Percentiles rank a stretch among this genome's conserved stretches.
phyloP scores from a whole-genome alignment of 345 rosid species.

The Raphanus raphanistrum region DNA sequence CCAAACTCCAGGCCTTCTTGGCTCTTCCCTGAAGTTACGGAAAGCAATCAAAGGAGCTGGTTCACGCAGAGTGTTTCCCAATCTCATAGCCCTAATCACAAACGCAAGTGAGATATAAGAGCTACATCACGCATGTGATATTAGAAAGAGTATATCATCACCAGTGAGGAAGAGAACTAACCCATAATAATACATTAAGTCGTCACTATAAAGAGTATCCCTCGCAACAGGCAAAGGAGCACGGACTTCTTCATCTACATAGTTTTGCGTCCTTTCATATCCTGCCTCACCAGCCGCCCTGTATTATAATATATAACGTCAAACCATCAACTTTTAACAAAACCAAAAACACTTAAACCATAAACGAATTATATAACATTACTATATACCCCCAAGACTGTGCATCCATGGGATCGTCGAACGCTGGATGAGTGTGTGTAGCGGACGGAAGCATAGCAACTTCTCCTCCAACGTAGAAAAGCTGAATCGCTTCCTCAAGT shows the following conservation, averaged over 20 bases:
- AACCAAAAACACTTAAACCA: not conserved
- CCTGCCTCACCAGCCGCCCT: constrained; percentile 45
- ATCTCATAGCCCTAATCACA: constrained; percentile 53
- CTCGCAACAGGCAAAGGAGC: constrained; percentile 92
- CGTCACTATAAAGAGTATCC: constrained; percentile 90
- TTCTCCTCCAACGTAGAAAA: constrained; percentile 87
- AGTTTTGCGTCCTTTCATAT: constrained; percentile 40
- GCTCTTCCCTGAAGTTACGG: constrained; percentile 88
- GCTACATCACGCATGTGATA: constrained; percentile 6
- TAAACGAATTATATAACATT: not conserved
- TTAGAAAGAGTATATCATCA: not conserved
- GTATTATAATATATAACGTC: constrained; percentile 18
- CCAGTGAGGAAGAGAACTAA: constrained; percentile 36
- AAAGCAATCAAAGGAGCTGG: constrained; percentile 73
- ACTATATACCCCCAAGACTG: constrained; percentile 47
- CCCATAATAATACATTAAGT: constrained; percentile 49
- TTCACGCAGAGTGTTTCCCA: constrained; percentile 50
- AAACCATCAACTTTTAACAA: constrained; percentile 10
- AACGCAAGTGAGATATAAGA: constrained; percentile 22
- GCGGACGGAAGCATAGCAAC: constrained; percentile 45
- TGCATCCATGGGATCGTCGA: constrained; percentile 18
- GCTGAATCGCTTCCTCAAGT: constrained; percentile 93
- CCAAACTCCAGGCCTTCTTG: constrained; percentile 81
- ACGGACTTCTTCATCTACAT: constrained; percentile 68
- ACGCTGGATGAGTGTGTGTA: constrained; percentile 43